A percentile compares a stretch with the other conserved stretches of the same genome.
phyloP scores from a whole-genome alignment of 305 asterid species.

The Stenogyne calaminthoides region DNA sequence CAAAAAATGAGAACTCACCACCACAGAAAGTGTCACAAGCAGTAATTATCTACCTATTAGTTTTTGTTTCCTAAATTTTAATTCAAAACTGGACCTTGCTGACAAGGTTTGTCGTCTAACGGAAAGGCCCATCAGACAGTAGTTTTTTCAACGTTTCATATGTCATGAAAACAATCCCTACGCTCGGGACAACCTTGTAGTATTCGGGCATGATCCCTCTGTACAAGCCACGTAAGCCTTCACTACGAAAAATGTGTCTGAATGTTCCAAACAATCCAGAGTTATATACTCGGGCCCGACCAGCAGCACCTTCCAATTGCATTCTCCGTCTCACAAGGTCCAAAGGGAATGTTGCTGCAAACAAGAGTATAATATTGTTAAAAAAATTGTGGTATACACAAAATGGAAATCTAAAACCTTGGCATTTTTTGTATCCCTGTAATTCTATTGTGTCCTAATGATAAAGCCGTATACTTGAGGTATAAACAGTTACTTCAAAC shows the following conservation, averaged over 20 bases:
- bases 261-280: conserved; percentile 80
- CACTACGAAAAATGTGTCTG: conserved; percentile 59
- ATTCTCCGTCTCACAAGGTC: conserved; percentile 97
- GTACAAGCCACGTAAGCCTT: conserved; percentile 86
- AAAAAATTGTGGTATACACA: neutral
- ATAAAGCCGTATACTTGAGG: neutral
- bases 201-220: conserved; percentile 97
- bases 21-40: conserved; percentile 19
- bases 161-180: conserved; percentile 96
- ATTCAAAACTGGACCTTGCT: conserved; percentile 41
- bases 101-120: conserved; percentile 29
- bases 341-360: conserved; percentile 89
- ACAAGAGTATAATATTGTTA: neutral
- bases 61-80: conserved; percentile 24
- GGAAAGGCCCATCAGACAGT: conserved; percentile 55
- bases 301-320: conserved; percentile 95
- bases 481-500: neutral
- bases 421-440: neutral
- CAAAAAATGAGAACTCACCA: conserved; percentile 42
- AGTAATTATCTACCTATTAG: conserved; percentile 33
- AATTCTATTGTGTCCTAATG: neutral
- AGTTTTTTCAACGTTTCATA: conserved; percentile 88
- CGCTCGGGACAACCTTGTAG: conserved; percentile 95
- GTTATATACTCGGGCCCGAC: conserved; percentile 84
- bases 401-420: neutral